Evolutionary conservation across 1,284 basidiomycete genomes (phyloP), one percentile per base, ranked within the genome.

Genomic region (Microbotryum saponariae): DNA sequence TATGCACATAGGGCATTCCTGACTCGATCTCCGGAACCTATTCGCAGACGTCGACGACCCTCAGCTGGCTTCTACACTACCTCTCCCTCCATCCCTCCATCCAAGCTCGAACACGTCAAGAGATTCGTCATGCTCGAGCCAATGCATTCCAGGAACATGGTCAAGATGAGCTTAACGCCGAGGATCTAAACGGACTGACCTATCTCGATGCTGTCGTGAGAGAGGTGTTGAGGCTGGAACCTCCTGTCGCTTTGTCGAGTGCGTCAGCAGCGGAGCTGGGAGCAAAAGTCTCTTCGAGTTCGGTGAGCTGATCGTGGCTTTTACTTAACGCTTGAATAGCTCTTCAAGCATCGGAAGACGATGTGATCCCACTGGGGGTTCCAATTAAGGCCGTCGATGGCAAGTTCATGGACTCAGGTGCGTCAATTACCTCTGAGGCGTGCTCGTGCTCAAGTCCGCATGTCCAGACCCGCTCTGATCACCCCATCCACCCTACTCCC

Each of bases 181-280:
- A 83, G 16, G 78, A 83, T 20, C 75, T 91, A 59, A 87, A 57
- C 12, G 78, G 80, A 42, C 78, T 89, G n/a, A 82, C 84, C 2
- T 86, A 82, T 64, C 79, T 93, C 51, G 80, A 91, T 70, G 89
- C 89, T 59, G 83, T 93, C 29, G 77, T 42, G 37, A 42, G 70
- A n/a, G 89, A 91, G 75, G 80, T 82, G 1, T 76, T 91, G 54
- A 82, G 89, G 21, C 75, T 90, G 44, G 81, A 87, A 29, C 85
- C 89, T 3, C 88, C 88, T 4, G 79, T 89, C n/a, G 86, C 89
- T 73, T 88, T 86, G 4, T 14, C 37, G 16, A 42, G 37, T 42
- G 14, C 16, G 37, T 42, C 31, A 42, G 37, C 37, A 42, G 37
- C 14, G 12, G 37, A 42, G 14, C 37, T 42, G 10, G 1, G 23